Evolutionary conservation across 2,329 filamentous ascomycete species (phyloP).

Genomic region (Ophiocordyceps australis): DNA sequence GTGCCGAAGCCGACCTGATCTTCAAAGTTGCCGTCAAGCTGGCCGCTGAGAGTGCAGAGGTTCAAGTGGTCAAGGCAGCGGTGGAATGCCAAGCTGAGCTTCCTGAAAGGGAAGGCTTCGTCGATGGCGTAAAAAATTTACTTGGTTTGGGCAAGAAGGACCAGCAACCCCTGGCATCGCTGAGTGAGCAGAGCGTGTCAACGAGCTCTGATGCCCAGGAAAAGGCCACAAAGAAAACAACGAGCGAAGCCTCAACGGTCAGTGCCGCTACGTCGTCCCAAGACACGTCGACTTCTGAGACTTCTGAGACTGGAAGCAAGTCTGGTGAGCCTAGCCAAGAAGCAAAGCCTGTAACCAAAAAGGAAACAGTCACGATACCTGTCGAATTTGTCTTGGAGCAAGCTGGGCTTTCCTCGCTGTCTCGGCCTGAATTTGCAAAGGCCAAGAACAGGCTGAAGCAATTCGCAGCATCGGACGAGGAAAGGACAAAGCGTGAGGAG

Average conservation of each 20-base stretch:
- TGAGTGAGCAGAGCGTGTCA: neutral
- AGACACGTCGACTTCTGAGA: no score
- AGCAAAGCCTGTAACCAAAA: slow-evolving; percentile 36
- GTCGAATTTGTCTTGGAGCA: slow-evolving; percentile 30
- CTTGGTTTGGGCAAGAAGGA: slow-evolving; percentile 90
- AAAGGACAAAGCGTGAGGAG: slow-evolving; percentile 63
- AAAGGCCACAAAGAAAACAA: neutral
- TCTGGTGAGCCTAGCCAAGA: slow-evolving; percentile 21
- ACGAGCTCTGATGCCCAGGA: slow-evolving; percentile 11
- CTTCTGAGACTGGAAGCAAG: neutral
- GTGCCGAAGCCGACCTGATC: slow-evolving; percentile 56
- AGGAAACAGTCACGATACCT: slow-evolving; percentile 36
- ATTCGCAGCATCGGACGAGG: slow-evolving; percentile 72
- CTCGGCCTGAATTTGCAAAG: slow-evolving; percentile 28
- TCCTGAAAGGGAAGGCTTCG: slow-evolving; percentile 57
- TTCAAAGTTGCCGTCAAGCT: slow-evolving; percentile 67
- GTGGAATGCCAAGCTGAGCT: slow-evolving; percentile 74
- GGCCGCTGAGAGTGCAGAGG: slow-evolving; percentile 55
- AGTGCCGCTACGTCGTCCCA: no score
- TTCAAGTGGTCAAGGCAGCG: slow-evolving; percentile 56
- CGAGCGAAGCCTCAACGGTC: neutral
- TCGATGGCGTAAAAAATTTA: slow-evolving; percentile 89
- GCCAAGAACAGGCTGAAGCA: slow-evolving; percentile 57
- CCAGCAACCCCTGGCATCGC: slow-evolving; percentile 42
- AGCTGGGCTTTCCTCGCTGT: slow-evolving; percentile 27